Percentiles rank a stretch among this genome's conserved stretches.
phyloP scores from a whole-genome alignment of 2,329 filamentous ascomycete genomes.

The Monilinia fructicola region DNA sequence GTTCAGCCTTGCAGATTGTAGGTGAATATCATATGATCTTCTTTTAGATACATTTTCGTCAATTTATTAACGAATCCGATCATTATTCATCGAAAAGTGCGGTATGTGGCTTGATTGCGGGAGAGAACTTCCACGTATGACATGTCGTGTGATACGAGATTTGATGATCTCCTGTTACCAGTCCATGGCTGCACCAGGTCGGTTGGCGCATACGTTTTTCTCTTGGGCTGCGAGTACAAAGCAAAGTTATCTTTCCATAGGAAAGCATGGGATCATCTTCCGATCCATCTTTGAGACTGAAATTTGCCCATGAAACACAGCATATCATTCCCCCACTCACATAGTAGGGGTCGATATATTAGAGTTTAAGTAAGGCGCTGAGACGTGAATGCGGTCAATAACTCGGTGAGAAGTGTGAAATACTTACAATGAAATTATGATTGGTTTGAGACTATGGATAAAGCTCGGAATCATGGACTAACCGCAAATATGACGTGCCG shows the following conservation, averaged over 20 bases:
- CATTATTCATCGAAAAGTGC: not conserved
- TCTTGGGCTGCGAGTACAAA: slow-evolving; percentile 8
- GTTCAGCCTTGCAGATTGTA: slow-evolving; percentile 21
- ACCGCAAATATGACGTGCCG: slow-evolving; percentile 19
- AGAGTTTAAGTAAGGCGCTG: slow-evolving; percentile 11
- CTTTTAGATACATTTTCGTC: slow-evolving; percentile 8
- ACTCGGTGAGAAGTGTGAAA: slow-evolving; percentile 18
- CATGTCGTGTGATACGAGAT: slow-evolving; percentile 31
- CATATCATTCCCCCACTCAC: slow-evolving; percentile 18
- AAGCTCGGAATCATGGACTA: slow-evolving; percentile 6
- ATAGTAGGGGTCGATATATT: not conserved
- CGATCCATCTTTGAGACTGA: slow-evolving; percentile 1
- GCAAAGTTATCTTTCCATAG: slow-evolving; percentile 7
- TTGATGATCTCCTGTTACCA: slow-evolving; percentile 21
- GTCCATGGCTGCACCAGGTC: slow-evolving; percentile 1
- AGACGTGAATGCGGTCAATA: slow-evolving; percentile 21
- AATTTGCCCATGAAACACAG: slow-evolving; percentile 19
- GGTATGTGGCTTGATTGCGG: slow-evolving; percentile 4
- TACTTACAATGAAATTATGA: slow-evolving; percentile 2
- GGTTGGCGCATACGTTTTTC: slow-evolving; percentile 2
- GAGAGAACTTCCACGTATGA: slow-evolving; percentile 23
- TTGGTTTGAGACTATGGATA: slow-evolving; percentile 6
- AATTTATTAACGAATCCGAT: not conserved
- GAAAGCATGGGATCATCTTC: not conserved
- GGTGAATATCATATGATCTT: slow-evolving; percentile 21